Percentiles rank a stretch among this genome's conserved stretches.
These are phyloP conservation scores for Solanum clarkiae DNA, from an alignment of 257 asterid genomes.

Conservation along the genomic window DNA sequence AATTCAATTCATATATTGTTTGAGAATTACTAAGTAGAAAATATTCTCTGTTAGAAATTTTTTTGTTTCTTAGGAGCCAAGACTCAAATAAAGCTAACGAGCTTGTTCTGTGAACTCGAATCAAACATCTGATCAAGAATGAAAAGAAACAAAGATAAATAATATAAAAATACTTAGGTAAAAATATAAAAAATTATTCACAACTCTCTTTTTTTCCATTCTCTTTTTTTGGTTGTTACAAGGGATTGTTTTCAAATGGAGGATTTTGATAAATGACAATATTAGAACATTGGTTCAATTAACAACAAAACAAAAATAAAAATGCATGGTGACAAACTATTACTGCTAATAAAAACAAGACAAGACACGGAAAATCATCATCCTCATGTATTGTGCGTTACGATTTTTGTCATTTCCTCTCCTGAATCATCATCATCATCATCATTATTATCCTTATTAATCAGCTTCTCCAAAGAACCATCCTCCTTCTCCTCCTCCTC, in stretches of 20 bases:
- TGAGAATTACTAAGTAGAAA: background rate
- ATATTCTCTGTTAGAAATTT: background rate
- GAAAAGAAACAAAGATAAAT: background rate
- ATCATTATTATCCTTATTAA: background rate
- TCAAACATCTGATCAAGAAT: background rate
- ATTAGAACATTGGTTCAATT: background rate
- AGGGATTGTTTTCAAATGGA: background rate
- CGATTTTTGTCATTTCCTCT: conserved; percentile 9
- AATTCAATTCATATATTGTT: background rate
- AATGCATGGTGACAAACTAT: background rate
- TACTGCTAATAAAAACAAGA: background rate
- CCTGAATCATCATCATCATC: background rate
- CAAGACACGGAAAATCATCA: background rate
- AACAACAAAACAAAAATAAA: background rate
- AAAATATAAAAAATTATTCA: background rate
- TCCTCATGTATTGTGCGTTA: background rate
- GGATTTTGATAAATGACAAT: background rate
- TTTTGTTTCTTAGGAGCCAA: too few relatives aligned
- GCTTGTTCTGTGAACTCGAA: background rate
- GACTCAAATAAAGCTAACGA: background rate
- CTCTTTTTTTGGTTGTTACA: background rate
- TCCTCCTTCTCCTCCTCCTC: background rate
- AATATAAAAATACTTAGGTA: too few relatives aligned
- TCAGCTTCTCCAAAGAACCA: background rate
- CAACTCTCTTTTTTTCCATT: background rate